A percentile compares a stretch with the other conserved stretches of the same genome.
These are phyloP conservation scores for Cryphonectria carpinicola DNA, from an alignment of 2,329 filamentous ascomycete genomes.

Conservation along the genomic window DNA sequence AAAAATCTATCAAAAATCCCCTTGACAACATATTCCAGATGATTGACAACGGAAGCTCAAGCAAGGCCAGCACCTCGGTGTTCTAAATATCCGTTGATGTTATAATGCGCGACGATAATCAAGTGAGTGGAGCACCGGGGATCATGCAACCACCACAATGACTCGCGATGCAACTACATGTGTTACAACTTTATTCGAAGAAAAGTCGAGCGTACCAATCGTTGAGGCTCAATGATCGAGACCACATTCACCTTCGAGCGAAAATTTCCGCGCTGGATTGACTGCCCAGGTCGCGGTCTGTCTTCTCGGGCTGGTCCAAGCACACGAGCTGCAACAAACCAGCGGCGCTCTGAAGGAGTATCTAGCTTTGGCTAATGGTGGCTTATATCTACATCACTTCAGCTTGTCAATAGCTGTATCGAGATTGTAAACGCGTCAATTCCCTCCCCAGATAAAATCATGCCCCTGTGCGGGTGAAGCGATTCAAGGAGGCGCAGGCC, in stretches of 20 bases:
- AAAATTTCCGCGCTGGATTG: neutral
- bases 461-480: neutral
- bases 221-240: neutral
- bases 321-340: neutral
- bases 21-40: neutral
- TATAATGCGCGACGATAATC: neutral
- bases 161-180: slow-evolving; percentile 3
- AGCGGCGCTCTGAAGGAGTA: neutral
- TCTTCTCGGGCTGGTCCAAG: neutral
- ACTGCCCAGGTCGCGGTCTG: neutral
- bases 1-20: neutral
- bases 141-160: neutral
- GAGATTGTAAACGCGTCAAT: neutral
- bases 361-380: neutral
- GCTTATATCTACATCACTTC: neutral
- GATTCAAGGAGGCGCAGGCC: neutral
- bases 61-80: neutral
- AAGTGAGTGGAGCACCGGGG: slow-evolving; percentile 7
- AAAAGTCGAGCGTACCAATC: neutral
- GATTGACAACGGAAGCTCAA: too few species aligned
- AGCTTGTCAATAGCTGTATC: neutral
- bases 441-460: neutral
- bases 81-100: neutral
- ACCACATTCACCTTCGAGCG: neutral
- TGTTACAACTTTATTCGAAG: neutral